Percentiles rank a stretch among this genome's conserved stretches.
phyloP scores from a whole-genome alignment of 805 yeast species.

The Groenewaldozyma tartarivorans region DNA sequence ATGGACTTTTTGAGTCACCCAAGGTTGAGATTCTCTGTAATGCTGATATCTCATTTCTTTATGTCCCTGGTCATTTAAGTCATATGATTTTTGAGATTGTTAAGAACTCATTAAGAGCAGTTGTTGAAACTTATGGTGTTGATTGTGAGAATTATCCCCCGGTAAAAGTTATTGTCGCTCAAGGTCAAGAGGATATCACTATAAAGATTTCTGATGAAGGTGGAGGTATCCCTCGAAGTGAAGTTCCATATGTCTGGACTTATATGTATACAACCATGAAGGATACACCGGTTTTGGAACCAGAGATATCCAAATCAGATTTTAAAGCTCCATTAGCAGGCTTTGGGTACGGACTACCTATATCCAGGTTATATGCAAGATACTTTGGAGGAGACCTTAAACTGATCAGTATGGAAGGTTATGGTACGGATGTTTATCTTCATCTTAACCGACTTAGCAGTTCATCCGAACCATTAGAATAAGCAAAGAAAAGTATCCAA shows the following conservation, averaged over 20 bases:
- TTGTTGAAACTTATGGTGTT: constrained; percentile 69
- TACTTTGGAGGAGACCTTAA: constrained; percentile 88
- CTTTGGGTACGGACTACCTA: constrained; percentile 94
- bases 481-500: too few species aligned
- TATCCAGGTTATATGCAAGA: constrained; percentile 75
- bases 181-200: constrained; percentile 85
- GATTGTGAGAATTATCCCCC: constrained; percentile 70
- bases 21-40: constrained; percentile 71
- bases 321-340: constrained; percentile 92
- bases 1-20: constrained; percentile 80
- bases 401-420: constrained; percentile 85
- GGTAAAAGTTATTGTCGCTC: constrained; percentile 75
- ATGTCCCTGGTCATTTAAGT: constrained; percentile 85
- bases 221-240: constrained; percentile 83
- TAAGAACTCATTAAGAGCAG: constrained; percentile 81
- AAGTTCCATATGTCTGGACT: constrained; percentile 81
- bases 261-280: constrained; percentile 84
- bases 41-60: constrained; percentile 71
- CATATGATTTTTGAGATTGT: constrained; percentile 86
- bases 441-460: constrained; percentile 74
- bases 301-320: constrained; percentile 48
- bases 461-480: constrained; percentile 53
- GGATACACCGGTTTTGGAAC: constrained; percentile 55
- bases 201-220: constrained; percentile 89
- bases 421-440: constrained; percentile 86